These are phyloP conservation scores for Suillus luteus DNA, from an alignment of 768 basidiomycete genomes.

Conservation along the genomic window DNA sequence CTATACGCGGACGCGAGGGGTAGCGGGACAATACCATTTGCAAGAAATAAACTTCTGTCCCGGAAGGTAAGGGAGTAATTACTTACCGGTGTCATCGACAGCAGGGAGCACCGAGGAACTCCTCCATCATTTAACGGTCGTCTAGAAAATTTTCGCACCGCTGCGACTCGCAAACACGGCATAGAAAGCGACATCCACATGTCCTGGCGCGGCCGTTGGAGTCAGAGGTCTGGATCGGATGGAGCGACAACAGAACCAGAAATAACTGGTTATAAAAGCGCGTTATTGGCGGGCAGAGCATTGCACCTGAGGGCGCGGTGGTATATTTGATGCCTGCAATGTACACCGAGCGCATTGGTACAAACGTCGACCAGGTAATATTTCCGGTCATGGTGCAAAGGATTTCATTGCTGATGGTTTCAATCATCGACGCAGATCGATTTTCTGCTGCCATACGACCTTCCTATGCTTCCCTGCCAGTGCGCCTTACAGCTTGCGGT, in stretches of 20 bases:
- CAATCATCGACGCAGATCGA: not conserved
- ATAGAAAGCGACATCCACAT: not conserved
- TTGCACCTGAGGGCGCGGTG: not conserved
- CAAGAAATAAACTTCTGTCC: too few relatives aligned
- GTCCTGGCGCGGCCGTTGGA: not conserved
- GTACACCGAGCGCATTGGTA: not conserved
- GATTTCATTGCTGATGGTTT: not conserved
- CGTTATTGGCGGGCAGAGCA: not conserved
- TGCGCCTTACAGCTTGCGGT: not conserved
- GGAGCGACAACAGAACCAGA: not conserved
- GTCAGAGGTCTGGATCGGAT: not conserved
- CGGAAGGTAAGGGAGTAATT: not conserved
- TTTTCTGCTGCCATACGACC: not conserved
- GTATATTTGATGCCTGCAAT: not conserved
- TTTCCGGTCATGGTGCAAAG: not conserved
- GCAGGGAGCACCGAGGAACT: not conserved
- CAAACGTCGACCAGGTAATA: not conserved
- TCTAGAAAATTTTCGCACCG: not conserved
- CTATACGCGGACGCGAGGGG: too few relatives aligned
- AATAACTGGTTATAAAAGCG: not conserved
- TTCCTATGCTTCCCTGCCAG: not conserved
- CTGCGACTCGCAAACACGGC: not conserved
- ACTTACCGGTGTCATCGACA: not conserved
- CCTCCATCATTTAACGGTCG: not conserved
- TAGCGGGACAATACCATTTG: too few relatives aligned